Conservation (phyloP, 495 filamentous ascomycete species). For the Aspergillus kassunensis region DNA sequence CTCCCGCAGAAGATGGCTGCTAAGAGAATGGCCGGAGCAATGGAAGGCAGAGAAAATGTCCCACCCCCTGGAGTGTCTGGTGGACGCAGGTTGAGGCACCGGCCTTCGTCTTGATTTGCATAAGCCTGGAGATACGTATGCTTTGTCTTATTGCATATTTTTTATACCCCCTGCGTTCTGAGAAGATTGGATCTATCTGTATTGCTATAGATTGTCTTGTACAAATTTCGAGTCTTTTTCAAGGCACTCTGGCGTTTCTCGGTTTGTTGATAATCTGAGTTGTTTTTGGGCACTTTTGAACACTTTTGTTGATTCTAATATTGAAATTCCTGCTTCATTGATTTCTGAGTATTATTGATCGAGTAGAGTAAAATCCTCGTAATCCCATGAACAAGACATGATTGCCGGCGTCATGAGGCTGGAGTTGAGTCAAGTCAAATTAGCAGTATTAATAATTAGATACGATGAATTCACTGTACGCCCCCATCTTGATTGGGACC, state of each 20-base stretch:
- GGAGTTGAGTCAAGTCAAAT: too few species aligned
- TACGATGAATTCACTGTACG: neutral
- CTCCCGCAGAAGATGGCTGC: conserved; percentile 42
- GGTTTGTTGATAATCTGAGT: neutral
- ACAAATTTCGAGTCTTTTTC: neutral
- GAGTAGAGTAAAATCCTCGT: too few species aligned
- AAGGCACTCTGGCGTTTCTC: neutral
- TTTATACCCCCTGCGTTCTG: conserved; percentile 13
- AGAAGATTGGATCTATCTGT: neutral
- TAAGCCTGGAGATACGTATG: conserved; percentile 7
- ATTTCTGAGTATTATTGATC: neutral
- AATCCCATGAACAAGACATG: too few species aligned
- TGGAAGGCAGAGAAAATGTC: conserved; percentile 60
- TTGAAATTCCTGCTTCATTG: neutral
- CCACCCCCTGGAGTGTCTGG: conserved; percentile 35
- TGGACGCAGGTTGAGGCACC: conserved; percentile 27
- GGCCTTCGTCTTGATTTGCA: conserved; percentile 21
- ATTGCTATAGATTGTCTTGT: neutral
- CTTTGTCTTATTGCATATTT: conserved; percentile 5
- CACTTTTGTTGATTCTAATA: neutral
- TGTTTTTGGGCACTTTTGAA: neutral
- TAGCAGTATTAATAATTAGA: neutral
- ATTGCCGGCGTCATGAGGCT: too few species aligned
- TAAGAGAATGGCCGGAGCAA: conserved; percentile 40
- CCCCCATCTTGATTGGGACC: neutral